Evolutionary conservation across 306 rosid species (phyloP).

Genomic region (Hippophae rhamnoides): DNA sequence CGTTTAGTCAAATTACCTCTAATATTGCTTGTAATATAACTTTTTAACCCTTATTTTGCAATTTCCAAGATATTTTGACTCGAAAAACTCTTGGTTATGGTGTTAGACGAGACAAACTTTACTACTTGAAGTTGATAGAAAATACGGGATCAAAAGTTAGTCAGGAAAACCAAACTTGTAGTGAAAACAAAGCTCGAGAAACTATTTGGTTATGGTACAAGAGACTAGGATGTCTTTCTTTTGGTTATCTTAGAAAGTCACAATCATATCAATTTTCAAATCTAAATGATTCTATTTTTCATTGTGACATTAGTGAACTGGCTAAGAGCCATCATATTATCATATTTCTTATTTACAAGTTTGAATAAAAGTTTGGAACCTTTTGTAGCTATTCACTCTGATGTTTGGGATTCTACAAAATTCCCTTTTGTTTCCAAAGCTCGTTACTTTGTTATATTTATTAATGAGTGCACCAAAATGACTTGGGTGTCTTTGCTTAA

Average conservation of each 20-base stretch:
- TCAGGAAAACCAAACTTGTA: neutral
- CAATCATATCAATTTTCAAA: neutral
- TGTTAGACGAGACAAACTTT: neutral
- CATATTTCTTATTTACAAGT: too few species aligned
- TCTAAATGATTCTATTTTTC: neutral
- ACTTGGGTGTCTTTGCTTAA: conserved; percentile 4
- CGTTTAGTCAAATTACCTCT: conserved; percentile 1
- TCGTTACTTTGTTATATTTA: neutral
- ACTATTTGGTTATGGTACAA: neutral
- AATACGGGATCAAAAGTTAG: neutral
- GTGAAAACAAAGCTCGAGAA: too few species aligned
- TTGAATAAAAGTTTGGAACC: too few species aligned
- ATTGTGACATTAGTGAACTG: too few species aligned
- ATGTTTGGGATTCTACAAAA: too few species aligned
- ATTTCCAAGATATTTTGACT: neutral
- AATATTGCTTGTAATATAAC: neutral
- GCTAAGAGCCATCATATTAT: too few species aligned
- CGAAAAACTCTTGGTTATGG: neutral
- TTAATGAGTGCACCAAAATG: conserved; percentile 4
- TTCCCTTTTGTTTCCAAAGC: neutral
- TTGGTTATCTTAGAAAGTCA: conserved; percentile 1
- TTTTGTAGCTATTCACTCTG: too few species aligned
- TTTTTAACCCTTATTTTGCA: neutral
- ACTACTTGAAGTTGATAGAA: too few species aligned
- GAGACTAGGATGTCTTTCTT: neutral